Evolutionary conservation across 2,329 filamentous ascomycete species (phyloP).

Genomic region (Coniochaeta prunicola): DNA sequence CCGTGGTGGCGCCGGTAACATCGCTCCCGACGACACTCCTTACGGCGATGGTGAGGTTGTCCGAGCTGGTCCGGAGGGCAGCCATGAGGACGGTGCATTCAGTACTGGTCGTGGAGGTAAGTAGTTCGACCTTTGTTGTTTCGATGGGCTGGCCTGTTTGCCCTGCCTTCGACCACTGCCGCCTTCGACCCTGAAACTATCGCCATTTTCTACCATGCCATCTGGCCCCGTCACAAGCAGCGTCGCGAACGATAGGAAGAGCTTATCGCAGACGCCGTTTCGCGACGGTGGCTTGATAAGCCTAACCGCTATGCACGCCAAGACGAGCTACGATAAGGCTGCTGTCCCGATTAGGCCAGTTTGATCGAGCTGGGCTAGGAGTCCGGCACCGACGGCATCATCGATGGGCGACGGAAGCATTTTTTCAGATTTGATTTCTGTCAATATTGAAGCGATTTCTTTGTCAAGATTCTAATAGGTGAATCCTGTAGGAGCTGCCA

Average conservation of each 20-base stretch:
- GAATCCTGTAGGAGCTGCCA: slow-evolving; percentile 40
- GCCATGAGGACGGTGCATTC: slow-evolving; percentile 50
- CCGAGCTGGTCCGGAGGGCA: slow-evolving; percentile 44
- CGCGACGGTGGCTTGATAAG: background rate
- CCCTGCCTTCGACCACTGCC: too few species aligned
- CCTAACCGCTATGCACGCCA: background rate
- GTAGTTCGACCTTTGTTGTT: background rate
- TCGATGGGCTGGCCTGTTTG: background rate
- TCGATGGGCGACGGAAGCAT: background rate
- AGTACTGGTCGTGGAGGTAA: slow-evolving; percentile 53
- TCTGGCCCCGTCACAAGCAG: too few species aligned
- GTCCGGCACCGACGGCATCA: background rate
- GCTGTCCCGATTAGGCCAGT: background rate
- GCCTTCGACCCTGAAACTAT: background rate
- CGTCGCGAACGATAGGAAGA: background rate
- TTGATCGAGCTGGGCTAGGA: background rate
- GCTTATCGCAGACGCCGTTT: background rate
- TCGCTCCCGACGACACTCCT: slow-evolving; percentile 46
- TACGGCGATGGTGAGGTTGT: slow-evolving; percentile 59
- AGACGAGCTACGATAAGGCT: background rate
- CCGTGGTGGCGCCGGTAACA: slow-evolving; percentile 56
- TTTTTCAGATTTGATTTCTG: background rate
- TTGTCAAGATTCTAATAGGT: background rate
- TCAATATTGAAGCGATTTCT: background rate
- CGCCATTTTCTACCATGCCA: background rate